Evolutionary conservation across 306 rosid genomes (phyloP).

Genomic region (Rosa multiflora): DNA sequence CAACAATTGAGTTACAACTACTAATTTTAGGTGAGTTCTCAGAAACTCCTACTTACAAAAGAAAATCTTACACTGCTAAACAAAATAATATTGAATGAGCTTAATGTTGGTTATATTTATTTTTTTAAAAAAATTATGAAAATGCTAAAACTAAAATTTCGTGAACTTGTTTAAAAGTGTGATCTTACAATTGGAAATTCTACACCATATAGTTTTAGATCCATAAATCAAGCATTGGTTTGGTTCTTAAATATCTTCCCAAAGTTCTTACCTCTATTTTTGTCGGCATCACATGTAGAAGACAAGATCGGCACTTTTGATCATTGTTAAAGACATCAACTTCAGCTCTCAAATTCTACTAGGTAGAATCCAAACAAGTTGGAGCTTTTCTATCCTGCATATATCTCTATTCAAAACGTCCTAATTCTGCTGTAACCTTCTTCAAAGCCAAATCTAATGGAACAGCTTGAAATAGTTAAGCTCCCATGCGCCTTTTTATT

Average conservation of each 20-base stretch:
- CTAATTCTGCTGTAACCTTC: not conserved
- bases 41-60: no score
- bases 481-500: not conserved
- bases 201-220: not conserved
- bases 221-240: not conserved
- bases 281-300: constrained; percentile 1
- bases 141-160: no score
- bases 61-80: no score
- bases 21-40: no score
- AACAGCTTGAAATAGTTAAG: not conserved
- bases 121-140: no score
- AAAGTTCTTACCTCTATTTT: not conserved
- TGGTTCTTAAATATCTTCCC: constrained; percentile 6
- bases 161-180: not conserved
- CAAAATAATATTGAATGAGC: no score
- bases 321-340: not conserved
- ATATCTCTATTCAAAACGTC: not conserved
- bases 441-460: not conserved
- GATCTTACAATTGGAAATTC: not conserved
- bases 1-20: no score
- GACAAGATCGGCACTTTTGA: not conserved
- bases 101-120: no score
- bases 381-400: not conserved
- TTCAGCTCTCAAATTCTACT: not conserved
- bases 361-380: not conserved